These are phyloP conservation scores for Corymbia maculata DNA, from an alignment of 345 rosid genomes.

Conservation along the genomic window DNA sequence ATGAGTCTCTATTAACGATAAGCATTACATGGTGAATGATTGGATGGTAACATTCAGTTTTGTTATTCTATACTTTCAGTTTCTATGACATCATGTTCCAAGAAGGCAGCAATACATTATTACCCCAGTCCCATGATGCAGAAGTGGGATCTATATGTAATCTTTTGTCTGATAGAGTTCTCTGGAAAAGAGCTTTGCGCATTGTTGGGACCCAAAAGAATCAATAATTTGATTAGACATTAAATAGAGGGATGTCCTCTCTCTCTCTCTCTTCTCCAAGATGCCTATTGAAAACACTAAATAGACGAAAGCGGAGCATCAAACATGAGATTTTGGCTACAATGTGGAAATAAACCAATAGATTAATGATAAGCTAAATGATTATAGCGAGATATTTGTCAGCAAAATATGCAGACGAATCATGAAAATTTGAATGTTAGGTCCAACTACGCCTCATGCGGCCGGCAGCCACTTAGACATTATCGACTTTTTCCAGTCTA, in stretches of 20 bases:
- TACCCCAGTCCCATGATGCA: not conserved
- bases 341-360: too few species aligned
- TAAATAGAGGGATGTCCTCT: not conserved
- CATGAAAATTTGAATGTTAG: too few species aligned
- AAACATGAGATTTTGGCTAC: too few species aligned
- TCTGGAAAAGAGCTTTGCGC: not conserved
- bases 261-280: accelerated
- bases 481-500: too few species aligned
- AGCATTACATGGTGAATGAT: not conserved
- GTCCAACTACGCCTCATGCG: too few species aligned
- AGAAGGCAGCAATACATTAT: not conserved
- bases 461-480: too few species aligned
- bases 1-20: accelerated
- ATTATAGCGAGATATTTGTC: accelerated
- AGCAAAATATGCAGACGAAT: too few species aligned
- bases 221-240: not conserved
- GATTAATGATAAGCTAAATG: too few species aligned
- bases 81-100: not conserved
- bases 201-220: accelerated
- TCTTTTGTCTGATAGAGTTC: not conserved
- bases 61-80: accelerated
- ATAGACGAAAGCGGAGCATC: too few species aligned
- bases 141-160: not conserved
- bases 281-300: too few species aligned
- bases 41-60: accelerated